These are phyloP conservation scores for Diaporthe sp. DNA, from an alignment of 2,329 filamentous ascomycete species.

Conservation along the genomic window DNA sequence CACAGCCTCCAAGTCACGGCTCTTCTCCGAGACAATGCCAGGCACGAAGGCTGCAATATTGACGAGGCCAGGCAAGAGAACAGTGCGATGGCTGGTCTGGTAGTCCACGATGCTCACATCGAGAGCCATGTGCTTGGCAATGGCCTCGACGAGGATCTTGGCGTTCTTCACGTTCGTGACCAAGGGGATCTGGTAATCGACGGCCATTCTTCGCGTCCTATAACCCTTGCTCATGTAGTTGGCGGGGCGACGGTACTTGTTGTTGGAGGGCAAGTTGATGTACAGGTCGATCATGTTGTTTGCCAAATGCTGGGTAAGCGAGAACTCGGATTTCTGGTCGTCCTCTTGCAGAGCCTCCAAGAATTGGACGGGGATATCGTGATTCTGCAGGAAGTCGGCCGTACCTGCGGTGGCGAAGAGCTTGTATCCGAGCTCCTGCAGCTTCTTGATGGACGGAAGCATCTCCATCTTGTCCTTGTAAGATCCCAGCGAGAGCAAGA, in stretches of 20 bases:
- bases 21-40: slow-evolving; percentile 75
- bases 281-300: slow-evolving; percentile 99
- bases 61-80: slow-evolving; percentile 81
- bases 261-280: slow-evolving; percentile 99
- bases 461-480: slow-evolving; percentile 99
- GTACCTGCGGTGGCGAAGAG: slow-evolving; percentile 97
- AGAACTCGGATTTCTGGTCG: slow-evolving; percentile 95
- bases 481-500: slow-evolving; percentile 93
- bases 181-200: slow-evolving; percentile 95
- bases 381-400: slow-evolving; percentile 94
- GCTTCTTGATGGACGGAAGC: slow-evolving; percentile 90
- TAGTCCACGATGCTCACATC: slow-evolving; percentile 88
- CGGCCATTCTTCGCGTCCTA: slow-evolving; percentile 95
- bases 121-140: slow-evolving; percentile 89
- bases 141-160: slow-evolving; percentile 95
- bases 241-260: slow-evolving; percentile 94
- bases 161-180: slow-evolving; percentile 99
- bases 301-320: slow-evolving; percentile 93
- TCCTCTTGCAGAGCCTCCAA: slow-evolving; percentile 88
- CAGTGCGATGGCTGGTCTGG: slow-evolving; percentile 87
- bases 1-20: slow-evolving; percentile 77
- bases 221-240: slow-evolving; percentile 99
- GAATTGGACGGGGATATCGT: slow-evolving; percentile 93
- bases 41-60: slow-evolving; percentile 87
- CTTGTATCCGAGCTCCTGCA: slow-evolving; percentile 93